Evolutionary conservation across 495 filamentous ascomycete species (phyloP).

Genomic region (Evernia prunastri): DNA sequence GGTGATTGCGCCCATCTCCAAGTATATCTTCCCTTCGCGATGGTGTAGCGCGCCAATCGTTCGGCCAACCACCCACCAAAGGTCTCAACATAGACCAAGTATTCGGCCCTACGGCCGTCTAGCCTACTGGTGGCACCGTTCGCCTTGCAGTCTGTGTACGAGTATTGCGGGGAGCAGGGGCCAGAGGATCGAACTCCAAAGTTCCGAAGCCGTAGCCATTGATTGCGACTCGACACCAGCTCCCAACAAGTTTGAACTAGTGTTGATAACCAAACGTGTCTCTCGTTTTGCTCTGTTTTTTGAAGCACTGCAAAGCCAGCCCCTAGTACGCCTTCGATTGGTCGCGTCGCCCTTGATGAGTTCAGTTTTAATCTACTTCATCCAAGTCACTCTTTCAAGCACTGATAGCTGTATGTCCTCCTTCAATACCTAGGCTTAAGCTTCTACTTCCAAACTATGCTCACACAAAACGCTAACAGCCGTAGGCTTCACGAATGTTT

Average conservation of each 20-base stretch:
- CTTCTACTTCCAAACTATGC: too few species aligned
- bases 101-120: neutral
- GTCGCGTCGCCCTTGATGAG: neutral
- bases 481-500: too few species aligned
- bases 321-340: constrained; percentile 6
- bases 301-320: too few species aligned
- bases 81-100: neutral
- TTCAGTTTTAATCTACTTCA: neutral
- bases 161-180: neutral
- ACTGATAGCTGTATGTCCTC: neutral
- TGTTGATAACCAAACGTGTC: neutral
- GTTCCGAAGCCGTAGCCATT: neutral
- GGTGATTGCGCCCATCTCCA: constrained; percentile 25
- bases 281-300: neutral
- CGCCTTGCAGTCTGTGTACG: neutral
- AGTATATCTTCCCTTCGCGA: constrained; percentile 4
- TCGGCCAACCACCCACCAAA: neutral
- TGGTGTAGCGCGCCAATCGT: neutral
- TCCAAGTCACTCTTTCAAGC: neutral
- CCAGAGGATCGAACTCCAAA: neutral
- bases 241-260: neutral
- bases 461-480: too few species aligned
- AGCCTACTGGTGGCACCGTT: neutral
- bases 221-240: neutral
- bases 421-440: too few species aligned